Evolutionary conservation across 176 grass and related monocot species (phyloP), one percentile per base, ranked within the genome.

Genomic region (Chloris gayana): DNA sequence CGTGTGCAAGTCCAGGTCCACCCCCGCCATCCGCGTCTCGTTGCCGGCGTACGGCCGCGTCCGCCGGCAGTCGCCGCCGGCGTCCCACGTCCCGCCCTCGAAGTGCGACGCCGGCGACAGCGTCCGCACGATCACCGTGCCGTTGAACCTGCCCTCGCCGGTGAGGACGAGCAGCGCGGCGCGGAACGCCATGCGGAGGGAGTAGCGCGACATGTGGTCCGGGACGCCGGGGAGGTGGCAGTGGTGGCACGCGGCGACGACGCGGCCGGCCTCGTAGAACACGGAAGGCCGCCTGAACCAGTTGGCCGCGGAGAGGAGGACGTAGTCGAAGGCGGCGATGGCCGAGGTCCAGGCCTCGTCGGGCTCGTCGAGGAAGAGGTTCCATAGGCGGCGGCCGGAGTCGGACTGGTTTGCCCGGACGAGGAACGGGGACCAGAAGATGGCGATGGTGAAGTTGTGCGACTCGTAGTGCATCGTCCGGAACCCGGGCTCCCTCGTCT

Each of bases 361-460:
- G 19, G 70, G 81, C 62, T 92, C 88, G 59, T 96, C 93, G 6
- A 96, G 65, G 79, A 84, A 82, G 59, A 92, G 64, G 69, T 80
- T 69, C 79, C 88, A 90, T 62, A 88, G 83, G 22, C 60, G 30
- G 57, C 69, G 74, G 33, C 32, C 42, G 22, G 51, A 21, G 0
- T 6, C 35, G n/a, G n/a, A n/a, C 58, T 83, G 74, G 64, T 46
- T 62, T 21, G 50, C 87, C 44, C 80, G 44, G 7, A 96, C 84
- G 14, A 92, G 79, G 64, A 90, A 92, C 4, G 90, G 87, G 7
- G 93, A 90, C 93, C 85, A 86, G 80, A 86, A 96, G 70, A 84
- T 61, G 35, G 67, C 77, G 19, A 92, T 3, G 14, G 93, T 96
- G 70, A 87, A 85, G 54, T 86, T 67, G 87, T 97, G 41, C 13